phyloP scores from a whole-genome alignment of 192 early-diverging fungal species.

The Phlyctochytrium bullatum region DNA sequence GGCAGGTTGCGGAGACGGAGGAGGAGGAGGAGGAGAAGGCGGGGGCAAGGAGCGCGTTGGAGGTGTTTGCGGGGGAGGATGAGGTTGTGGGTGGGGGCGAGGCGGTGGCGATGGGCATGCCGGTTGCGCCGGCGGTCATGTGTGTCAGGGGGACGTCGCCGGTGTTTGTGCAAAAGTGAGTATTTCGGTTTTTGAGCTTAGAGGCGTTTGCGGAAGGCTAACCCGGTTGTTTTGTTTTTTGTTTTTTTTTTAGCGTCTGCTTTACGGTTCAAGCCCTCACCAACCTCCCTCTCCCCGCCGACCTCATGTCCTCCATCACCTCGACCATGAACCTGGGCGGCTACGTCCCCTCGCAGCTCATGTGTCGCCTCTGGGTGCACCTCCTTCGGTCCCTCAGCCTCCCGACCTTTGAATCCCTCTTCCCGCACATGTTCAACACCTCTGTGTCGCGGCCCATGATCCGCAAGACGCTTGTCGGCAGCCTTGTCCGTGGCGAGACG shows the following conservation, averaged over 20 bases:
- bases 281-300: neutral
- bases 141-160: neutral
- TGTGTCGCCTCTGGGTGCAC: neutral
- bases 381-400: neutral
- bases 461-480: neutral
- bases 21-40: neutral
- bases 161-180: slow-evolving; percentile 2
- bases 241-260: slow-evolving; percentile 1
- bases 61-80: neutral
- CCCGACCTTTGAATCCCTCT: neutral
- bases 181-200: neutral
- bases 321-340: neutral
- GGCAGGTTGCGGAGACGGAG: neutral
- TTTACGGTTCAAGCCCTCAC: slow-evolving; percentile 6
- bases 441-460: neutral
- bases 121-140: neutral
- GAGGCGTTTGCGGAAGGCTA: neutral
- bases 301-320: neutral
- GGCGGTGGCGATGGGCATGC: neutral
- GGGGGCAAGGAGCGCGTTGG: neutral
- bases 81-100: neutral
- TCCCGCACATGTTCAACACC: slow-evolving; percentile 6
- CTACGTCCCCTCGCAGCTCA: slow-evolving; percentile 2
- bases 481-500: neutral
- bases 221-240: neutral